Evolutionary conservation across 768 basidiomycete genomes (phyloP).

Genomic region (Panellus pusillus): DNA sequence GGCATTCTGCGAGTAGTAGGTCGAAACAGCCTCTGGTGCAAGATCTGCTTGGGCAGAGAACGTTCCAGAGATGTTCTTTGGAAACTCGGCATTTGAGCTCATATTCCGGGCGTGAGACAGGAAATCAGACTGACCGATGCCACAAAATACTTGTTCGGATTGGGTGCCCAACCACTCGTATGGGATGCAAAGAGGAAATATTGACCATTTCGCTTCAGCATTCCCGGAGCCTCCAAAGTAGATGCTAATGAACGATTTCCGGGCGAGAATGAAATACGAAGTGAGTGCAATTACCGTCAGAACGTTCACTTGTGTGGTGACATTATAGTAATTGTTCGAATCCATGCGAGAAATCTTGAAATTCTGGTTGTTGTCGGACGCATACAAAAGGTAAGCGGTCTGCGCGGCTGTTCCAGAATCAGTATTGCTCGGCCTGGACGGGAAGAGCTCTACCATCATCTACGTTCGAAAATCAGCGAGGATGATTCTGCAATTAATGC

Average conservation of each 20-base stretch:
- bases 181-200: conserved; percentile 64
- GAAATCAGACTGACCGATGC: conserved; percentile 36
- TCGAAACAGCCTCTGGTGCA: conserved; percentile 48
- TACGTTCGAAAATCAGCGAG: conserved; percentile 20
- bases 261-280: not conserved
- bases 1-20: conserved; percentile 63
- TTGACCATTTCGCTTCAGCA: conserved; percentile 57
- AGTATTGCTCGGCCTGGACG: not conserved
- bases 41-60: conserved; percentile 61
- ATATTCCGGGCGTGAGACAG: not conserved
- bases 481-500: not conserved
- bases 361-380: conserved; percentile 68
- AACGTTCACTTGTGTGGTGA: conserved; percentile 45
- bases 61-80: conserved; percentile 35
- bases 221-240: conserved; percentile 62
- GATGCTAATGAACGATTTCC: conserved; percentile 34
- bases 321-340: conserved; percentile 59
- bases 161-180: conserved; percentile 58
- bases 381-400: conserved; percentile 60
- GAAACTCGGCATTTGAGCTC: not conserved
- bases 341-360: conserved; percentile 64
- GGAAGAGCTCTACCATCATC: conserved; percentile 37
- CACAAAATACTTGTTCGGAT: conserved; percentile 60
- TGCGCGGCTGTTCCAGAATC: conserved; percentile 34
- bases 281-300: conserved; percentile 37